Base-by-base conservation (phyloP, 106 monocot species). In the Dioscorea dumetorum region DNA sequence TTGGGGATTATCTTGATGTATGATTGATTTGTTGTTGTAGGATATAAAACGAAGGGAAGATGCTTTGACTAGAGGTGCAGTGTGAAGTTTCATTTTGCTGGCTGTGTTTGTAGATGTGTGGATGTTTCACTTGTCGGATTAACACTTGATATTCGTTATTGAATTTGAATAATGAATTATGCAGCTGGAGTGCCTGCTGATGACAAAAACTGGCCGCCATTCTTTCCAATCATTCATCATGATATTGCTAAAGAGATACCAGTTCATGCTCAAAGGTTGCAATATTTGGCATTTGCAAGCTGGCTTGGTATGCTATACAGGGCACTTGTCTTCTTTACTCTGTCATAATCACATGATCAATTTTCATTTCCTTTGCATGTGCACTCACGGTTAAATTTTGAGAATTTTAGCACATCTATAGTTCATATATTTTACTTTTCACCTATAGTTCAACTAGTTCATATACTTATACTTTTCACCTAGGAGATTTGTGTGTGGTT, bases 211-310 rank as follows among this genome's bases (percentile, higher is more conserved):
- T 97, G 95, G 95, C 95, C 95, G 2, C 89, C 95, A 3, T 70
- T 91, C 62, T 92, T 97, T 61, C 97, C 97, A 16, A 92, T 99
- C 49, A 99, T 99, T 67, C 97, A 99, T 72, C 97, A 99, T 83
- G 97, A 99, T 34, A 92, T 92, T 58, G 41, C 91, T 4, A 92
- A 92, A 21, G 97, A 99, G 69, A 99, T 99, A 70, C 97, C 97
- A 48, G 74, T 87, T 56, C 84, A 99, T 73, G 86, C 82, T 71
- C 89, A 92, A 63, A 82, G 84, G 62, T 64, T 99, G 76, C 97
- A 99, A 56, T 99, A 99, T 71, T 67, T 99, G 57, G 97, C 97
- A 66, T 99, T 99, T 78, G 92, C 92, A 31, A 92, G 89, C 59
- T 99, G 92, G 86, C 72, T 99, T 72, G 97, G 97, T 89, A 18